These are phyloP conservation scores for Melastoma malabathricum DNA, from an alignment of 345 rosid species.

Conservation along the genomic window DNA sequence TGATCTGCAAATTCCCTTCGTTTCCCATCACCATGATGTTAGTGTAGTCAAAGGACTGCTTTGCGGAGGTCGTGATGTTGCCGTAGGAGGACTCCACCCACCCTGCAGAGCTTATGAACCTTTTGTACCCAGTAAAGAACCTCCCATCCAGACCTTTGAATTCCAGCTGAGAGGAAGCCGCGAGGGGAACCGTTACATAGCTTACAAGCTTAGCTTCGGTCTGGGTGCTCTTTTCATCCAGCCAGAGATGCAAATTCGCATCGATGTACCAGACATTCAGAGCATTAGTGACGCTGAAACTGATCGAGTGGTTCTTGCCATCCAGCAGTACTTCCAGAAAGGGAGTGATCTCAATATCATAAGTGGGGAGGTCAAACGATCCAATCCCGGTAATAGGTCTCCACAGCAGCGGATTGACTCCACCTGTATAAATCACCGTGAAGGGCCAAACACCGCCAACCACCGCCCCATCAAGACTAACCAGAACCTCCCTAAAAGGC, in stretches of 20 bases:
- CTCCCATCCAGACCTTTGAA: slow-evolving; percentile 44
- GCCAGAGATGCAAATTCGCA: slow-evolving; percentile 90
- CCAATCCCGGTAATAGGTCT: slow-evolving; percentile 70
- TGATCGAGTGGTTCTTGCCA: slow-evolving; percentile 42
- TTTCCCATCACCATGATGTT: slow-evolving; percentile 48
- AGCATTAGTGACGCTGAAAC: slow-evolving; percentile 63
- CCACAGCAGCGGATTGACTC: slow-evolving; percentile 75
- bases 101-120: slow-evolving; percentile 42
- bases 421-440: slow-evolving; percentile 80
- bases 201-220: slow-evolving; percentile 52
- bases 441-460: slow-evolving; percentile 86
- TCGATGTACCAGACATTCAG: slow-evolving; percentile 75
- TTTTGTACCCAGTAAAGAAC: slow-evolving; percentile 31
- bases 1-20: slow-evolving; percentile 37
- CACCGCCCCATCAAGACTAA: slow-evolving; percentile 47
- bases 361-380: slow-evolving; percentile 72
- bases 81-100: slow-evolving; percentile 64
- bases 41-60: slow-evolving; percentile 36
- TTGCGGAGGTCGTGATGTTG: slow-evolving; percentile 29
- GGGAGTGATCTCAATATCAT: slow-evolving; percentile 68
- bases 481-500: slow-evolving; percentile 80
- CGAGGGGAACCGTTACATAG: slow-evolving; percentile 22
- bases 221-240: slow-evolving; percentile 27
- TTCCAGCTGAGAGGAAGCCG: slow-evolving; percentile 20
- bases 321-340: slow-evolving; percentile 59